These are phyloP conservation scores for Schwanniomyces yamadae DNA, from an alignment of 805 yeast genomes.

Conservation along the genomic window DNA sequence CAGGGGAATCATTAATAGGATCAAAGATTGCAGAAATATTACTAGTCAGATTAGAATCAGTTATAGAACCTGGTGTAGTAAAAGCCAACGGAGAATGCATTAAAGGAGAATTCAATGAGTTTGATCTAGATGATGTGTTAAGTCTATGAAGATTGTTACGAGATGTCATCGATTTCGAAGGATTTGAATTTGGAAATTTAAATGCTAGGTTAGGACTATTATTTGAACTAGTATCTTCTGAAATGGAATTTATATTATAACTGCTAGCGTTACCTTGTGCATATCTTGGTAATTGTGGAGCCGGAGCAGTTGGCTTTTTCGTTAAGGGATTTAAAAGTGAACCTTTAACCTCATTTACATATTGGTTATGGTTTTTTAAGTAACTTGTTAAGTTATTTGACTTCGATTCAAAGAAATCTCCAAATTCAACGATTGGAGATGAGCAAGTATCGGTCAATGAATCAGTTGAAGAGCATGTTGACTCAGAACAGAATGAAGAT, in stretches of 20 bases:
- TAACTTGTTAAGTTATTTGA: constrained; percentile 5
- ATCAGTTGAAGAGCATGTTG: constrained; percentile 29
- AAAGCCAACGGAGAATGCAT: constrained; percentile 28
- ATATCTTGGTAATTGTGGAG: constrained; percentile 12
- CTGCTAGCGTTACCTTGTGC: not conserved
- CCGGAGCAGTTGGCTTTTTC: constrained; percentile 14
- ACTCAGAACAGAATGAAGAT: constrained; percentile 29
- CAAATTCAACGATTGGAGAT: constrained; percentile 22
- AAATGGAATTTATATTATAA: not conserved
- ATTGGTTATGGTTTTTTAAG: constrained; percentile 1
- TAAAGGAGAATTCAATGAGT: not conserved
- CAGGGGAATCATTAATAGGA: constrained; percentile 40
- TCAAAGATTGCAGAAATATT: constrained; percentile 24
- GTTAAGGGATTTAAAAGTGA: constrained; percentile 11
- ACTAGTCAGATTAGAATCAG: constrained; percentile 17
- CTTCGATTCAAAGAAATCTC: constrained; percentile 24
- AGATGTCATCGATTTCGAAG: not conserved
- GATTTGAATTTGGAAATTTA: constrained; percentile 12
- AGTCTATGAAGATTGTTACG: not conserved
- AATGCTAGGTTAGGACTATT: constrained; percentile 8
- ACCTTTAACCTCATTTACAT: constrained; percentile 2
- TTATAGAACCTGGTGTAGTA: constrained; percentile 37
- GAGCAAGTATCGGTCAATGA: constrained; percentile 27
- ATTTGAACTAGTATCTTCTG: not conserved
- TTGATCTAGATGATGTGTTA: constrained; percentile 4